Percentiles rank a stretch among this genome's conserved stretches.
phyloP scores from a whole-genome alignment of 768 basidiomycete species.

The Russula lepida region DNA sequence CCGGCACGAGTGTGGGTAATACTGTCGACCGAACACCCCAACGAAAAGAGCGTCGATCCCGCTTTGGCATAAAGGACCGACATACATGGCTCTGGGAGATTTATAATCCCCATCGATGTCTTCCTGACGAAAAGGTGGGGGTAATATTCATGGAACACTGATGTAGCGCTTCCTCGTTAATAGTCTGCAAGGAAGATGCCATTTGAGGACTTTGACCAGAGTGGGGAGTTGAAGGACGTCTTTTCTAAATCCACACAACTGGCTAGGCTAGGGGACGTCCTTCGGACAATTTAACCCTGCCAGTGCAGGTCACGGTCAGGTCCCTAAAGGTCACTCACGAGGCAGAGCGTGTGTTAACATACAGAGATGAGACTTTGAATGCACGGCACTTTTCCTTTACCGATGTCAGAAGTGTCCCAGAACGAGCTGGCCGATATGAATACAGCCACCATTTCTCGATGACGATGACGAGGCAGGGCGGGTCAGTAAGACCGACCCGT shows the following conservation, averaged over 20 bases:
- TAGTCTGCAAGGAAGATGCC: background rate
- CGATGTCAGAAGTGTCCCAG: background rate
- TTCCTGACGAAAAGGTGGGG: background rate
- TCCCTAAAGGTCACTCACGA: background rate
- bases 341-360: background rate
- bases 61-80: background rate
- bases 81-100: background rate
- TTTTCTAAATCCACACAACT: background rate
- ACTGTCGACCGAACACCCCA: background rate
- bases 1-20: background rate
- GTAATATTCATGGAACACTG: background rate
- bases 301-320: too few species aligned
- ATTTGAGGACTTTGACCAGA: background rate
- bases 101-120: background rate
- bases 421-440: background rate
- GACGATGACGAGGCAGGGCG: background rate
- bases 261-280: too few species aligned
- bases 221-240: background rate
- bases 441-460: background rate
- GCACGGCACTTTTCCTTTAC: background rate
- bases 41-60: background rate
- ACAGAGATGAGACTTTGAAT: too few species aligned
- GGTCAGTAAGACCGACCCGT: background rate
- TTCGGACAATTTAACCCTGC: too few species aligned
- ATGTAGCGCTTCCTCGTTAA: background rate